These are phyloP conservation scores for Aspergillus homomorphus DNA, from an alignment of 495 filamentous ascomycete species.

Conservation along the genomic window DNA sequence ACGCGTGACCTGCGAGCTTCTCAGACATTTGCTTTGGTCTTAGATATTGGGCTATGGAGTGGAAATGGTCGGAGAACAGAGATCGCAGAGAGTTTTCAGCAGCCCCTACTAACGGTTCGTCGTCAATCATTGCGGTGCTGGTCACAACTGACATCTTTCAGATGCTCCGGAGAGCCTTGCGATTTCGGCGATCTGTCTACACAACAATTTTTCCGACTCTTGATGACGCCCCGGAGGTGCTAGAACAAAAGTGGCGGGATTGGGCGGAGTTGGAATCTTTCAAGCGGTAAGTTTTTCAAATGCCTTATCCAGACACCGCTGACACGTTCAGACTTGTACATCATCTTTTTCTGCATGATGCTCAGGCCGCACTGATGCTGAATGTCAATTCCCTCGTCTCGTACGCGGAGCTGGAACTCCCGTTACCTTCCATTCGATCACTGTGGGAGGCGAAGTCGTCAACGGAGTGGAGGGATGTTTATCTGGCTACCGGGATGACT, in stretches of 20 bases:
- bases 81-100: slow-evolving; percentile 59
- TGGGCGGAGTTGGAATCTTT: slow-evolving; percentile 57
- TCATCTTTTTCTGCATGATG: slow-evolving; percentile 55
- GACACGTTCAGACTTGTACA: slow-evolving; percentile 46
- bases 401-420: slow-evolving; percentile 60
- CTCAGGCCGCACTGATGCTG: slow-evolving; percentile 56
- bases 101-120: slow-evolving; percentile 46
- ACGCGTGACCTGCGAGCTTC: slow-evolving; percentile 53
- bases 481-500: slow-evolving; percentile 25
- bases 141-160: neutral
- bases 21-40: slow-evolving; percentile 52
- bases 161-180: slow-evolving; percentile 42
- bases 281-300: slow-evolving; percentile 41
- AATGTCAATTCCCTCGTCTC: slow-evolving; percentile 57
- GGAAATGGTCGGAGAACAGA: slow-evolving; percentile 66
- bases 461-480: slow-evolving; percentile 54
- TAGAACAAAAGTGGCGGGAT: slow-evolving; percentile 56
- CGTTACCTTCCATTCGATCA: slow-evolving; percentile 50
- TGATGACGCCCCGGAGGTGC: slow-evolving; percentile 42
- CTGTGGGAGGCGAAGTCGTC: slow-evolving; percentile 58
- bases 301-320: neutral
- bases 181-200: slow-evolving; percentile 42
- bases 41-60: slow-evolving; percentile 64
- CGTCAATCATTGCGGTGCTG: neutral
- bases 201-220: slow-evolving; percentile 37